Percentiles rank a stretch among this genome's conserved stretches.
Evolutionary conservation across 495 filamentous ascomycete genomes (phyloP).

Genomic region (Echria macrotheca): DNA sequence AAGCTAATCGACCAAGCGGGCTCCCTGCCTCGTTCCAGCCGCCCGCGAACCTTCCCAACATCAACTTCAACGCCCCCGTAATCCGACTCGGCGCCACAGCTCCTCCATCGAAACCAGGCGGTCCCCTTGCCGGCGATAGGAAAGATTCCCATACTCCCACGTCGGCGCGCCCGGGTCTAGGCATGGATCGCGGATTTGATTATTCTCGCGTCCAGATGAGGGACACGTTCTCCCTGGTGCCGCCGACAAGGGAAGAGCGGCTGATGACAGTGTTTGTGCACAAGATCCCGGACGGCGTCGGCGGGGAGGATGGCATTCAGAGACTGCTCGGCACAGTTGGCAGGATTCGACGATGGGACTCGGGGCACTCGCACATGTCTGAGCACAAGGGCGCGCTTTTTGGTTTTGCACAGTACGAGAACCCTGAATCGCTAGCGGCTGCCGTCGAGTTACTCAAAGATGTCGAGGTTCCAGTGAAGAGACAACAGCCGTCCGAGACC

Average conservation of each 20-base stretch:
- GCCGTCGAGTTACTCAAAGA: slow-evolving; percentile 84
- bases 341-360: slow-evolving; percentile 74
- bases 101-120: slow-evolving; percentile 59
- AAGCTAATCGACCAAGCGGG: slow-evolving; percentile 69
- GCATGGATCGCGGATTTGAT: slow-evolving; percentile 58
- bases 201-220: slow-evolving; percentile 62
- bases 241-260: slow-evolving; percentile 85
- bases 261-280: slow-evolving; percentile 86
- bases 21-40: slow-evolving; percentile 84
- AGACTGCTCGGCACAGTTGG: slow-evolving; percentile 72
- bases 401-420: slow-evolving; percentile 96
- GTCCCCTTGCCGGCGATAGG: slow-evolving; percentile 40
- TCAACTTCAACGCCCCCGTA: slow-evolving; percentile 96
- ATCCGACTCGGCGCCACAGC: slow-evolving; percentile 79
- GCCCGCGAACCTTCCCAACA: slow-evolving; percentile 89
- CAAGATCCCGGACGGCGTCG: slow-evolving; percentile 70
- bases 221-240: slow-evolving; percentile 71
- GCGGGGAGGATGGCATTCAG: slow-evolving; percentile 79
- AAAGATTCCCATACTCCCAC: slow-evolving; percentile 33
- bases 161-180: slow-evolving; percentile 59
- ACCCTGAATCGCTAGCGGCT: slow-evolving; percentile 78
- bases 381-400: slow-evolving; percentile 82
- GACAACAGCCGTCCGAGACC: slow-evolving; percentile 48
- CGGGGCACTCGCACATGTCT: slow-evolving; percentile 54
- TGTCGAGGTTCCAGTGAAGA: slow-evolving; percentile 78